Percentiles rank a stretch among this genome's conserved stretches.
Conservation (phyloP, 1,139 yeast genomes). For the Torulaspora globosa region DNA sequence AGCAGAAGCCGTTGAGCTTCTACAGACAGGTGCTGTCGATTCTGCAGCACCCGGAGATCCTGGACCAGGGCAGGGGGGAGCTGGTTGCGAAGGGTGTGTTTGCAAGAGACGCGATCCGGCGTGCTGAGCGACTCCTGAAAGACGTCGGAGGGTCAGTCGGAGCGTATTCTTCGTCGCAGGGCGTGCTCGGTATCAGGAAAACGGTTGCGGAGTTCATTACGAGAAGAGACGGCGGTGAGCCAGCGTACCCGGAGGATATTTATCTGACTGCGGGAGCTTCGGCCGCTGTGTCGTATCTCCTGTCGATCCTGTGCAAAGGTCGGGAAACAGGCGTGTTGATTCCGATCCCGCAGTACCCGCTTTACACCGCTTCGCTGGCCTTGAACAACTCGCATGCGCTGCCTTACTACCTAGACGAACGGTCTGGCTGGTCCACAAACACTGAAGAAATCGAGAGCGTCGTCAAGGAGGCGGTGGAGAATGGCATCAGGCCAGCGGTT, state of each 20-base stretch:
- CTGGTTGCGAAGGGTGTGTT: slow-evolving; percentile 39
- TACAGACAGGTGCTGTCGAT: slow-evolving; percentile 85
- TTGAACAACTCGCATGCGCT: slow-evolving; percentile 75
- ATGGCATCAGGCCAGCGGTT: slow-evolving; percentile 67
- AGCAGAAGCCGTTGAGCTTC: slow-evolving; percentile 91
- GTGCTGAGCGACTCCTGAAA: slow-evolving; percentile 60
- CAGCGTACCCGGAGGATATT: slow-evolving; percentile 65
- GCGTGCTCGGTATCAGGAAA: slow-evolving; percentile 64
- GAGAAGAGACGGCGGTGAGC: slow-evolving; percentile 60
- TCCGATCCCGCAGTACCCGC: slow-evolving; percentile 96
- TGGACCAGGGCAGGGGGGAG: slow-evolving; percentile 33
- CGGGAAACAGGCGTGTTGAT: slow-evolving; percentile 77
- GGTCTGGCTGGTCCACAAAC: slow-evolving; percentile 77
- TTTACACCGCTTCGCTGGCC: slow-evolving; percentile 88
- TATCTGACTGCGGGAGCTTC: slow-evolving; percentile 93
- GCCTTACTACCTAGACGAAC: slow-evolving; percentile 84
- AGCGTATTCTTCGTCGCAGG: slow-evolving; percentile 92
- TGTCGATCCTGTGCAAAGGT: slow-evolving; percentile 65
- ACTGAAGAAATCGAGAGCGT: slow-evolving; percentile 59
- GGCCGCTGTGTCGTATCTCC: slow-evolving; percentile 73
- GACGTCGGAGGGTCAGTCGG: slow-evolving; percentile 76
- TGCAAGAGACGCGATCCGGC: slow-evolving; percentile 65
- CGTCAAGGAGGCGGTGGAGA: slow-evolving; percentile 47
- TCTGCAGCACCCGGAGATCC: slow-evolving; percentile 74
- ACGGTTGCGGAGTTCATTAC: slow-evolving; percentile 78